Evolutionary conservation across 73 alveolate species (phyloP).

Genomic region (Blepharisma stoltei): DNA sequence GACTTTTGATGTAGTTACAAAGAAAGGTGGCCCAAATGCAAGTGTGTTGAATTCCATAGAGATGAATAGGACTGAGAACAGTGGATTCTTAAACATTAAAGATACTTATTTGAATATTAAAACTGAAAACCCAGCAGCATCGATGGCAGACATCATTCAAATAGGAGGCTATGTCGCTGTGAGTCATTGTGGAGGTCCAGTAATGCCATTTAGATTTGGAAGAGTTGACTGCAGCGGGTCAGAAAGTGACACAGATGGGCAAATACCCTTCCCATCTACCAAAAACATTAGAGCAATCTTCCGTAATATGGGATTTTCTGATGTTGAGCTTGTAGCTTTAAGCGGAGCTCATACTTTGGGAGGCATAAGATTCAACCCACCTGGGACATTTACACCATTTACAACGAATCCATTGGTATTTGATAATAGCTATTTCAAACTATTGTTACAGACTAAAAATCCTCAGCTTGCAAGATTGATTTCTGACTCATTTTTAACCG

Average conservation of each 20-base stretch:
- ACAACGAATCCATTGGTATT: slow-evolving; percentile 66
- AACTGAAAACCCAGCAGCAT: slow-evolving; percentile 42
- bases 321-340: slow-evolving; percentile 59
- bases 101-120: slow-evolving; percentile 48
- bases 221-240: slow-evolving; percentile 51
- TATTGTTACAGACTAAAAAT: slow-evolving; percentile 48
- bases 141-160: slow-evolving; percentile 53
- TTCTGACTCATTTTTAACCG: slow-evolving; percentile 44
- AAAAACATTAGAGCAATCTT: slow-evolving; percentile 36
- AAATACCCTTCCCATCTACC: slow-evolving; percentile 42
- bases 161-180: slow-evolving; percentile 73
- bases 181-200: slow-evolving; percentile 66
- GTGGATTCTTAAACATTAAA: slow-evolving; percentile 53
- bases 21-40: slow-evolving; percentile 61
- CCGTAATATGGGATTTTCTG: slow-evolving; percentile 51
- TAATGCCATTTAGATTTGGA: slow-evolving; percentile 57
- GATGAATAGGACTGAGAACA: slow-evolving; percentile 39
- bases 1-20: slow-evolving; percentile 32
- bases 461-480: slow-evolving; percentile 49
- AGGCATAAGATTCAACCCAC: slow-evolving; percentile 38
- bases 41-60: slow-evolving; percentile 37
- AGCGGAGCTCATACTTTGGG: slow-evolving; percentile 72
- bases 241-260: slow-evolving; percentile 41
- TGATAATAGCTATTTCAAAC: slow-evolving; percentile 62
- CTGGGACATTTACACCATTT: slow-evolving; percentile 61